phyloP scores from a whole-genome alignment of 1,284 basidiomycete species.

The Apiotrichum akiyoshidainum region DNA sequence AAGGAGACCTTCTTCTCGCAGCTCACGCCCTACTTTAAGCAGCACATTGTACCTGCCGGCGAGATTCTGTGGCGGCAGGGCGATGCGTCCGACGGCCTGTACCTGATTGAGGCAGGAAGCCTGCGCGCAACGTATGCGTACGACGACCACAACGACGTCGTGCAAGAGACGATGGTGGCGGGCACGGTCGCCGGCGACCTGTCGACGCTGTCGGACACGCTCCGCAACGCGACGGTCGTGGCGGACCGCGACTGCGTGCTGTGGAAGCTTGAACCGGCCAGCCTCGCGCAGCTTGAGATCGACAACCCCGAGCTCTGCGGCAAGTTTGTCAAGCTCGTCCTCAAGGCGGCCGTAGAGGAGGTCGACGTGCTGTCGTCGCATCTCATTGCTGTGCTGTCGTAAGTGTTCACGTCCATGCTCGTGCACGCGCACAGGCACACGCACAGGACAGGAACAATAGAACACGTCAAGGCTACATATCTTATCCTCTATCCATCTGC shows the following conservation, averaged over 20 bases:
- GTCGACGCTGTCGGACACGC: constrained; percentile 69
- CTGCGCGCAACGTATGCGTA: constrained; percentile 76
- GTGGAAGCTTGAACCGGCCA: constrained; percentile 69
- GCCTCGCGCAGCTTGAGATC: constrained; percentile 60
- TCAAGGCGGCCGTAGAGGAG: constrained; percentile 60
- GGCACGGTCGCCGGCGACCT: constrained; percentile 87
- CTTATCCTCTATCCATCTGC: no score
- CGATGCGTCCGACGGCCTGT: constrained; percentile 74
- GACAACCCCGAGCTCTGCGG: constrained; percentile 66
- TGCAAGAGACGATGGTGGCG: constrained; percentile 87
- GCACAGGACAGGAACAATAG: not conserved
- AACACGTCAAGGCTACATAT: no score
- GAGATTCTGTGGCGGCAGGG: constrained; percentile 71
- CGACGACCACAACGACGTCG: constrained; percentile 61
- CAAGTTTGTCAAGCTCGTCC: constrained; percentile 66
- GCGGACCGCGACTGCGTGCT: constrained; percentile 73
- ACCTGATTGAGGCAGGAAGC: constrained; percentile 79
- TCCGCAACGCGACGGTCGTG: constrained; percentile 78
- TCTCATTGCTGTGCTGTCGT: constrained; percentile 47
- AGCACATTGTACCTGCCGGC: constrained; percentile 60
- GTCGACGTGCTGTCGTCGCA: constrained; percentile 48
- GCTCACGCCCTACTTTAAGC: constrained; percentile 66
- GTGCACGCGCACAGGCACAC: no score
- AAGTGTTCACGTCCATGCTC: not conserved
- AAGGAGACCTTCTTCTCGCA: constrained; percentile 49